These are phyloP conservation scores for Pichia scutulata DNA, from an alignment of 805 yeast species.

Conservation along the genomic window DNA sequence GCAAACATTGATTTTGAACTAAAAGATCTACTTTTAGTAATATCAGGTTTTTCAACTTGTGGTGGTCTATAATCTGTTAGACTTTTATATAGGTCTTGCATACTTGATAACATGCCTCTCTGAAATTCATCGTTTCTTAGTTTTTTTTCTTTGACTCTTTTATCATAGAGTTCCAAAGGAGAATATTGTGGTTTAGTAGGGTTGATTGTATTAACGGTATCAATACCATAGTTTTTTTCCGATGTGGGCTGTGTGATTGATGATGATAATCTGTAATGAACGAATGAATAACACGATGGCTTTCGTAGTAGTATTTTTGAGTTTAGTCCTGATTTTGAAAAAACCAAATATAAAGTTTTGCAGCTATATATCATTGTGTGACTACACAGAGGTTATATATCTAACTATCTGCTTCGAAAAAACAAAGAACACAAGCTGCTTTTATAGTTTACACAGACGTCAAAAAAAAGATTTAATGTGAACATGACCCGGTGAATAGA, in stretches of 20 bases:
- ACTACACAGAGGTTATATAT: background rate
- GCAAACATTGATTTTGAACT: conserved; percentile 21
- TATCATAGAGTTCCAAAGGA: conserved; percentile 26
- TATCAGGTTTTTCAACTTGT: conserved; percentile 42
- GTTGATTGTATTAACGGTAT: background rate
- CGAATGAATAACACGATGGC: background rate
- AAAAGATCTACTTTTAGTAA: conserved; percentile 17
- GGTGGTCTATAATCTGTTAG: conserved; percentile 58
- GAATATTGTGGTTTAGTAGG: conserved; percentile 9
- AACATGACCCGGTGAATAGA: background rate
- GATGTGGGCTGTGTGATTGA: background rate
- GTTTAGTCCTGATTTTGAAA: background rate
- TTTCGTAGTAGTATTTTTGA: background rate
- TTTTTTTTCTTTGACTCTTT: conserved; percentile 30
- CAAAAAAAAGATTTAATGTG: background rate
- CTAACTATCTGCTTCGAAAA: background rate
- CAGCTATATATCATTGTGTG: background rate
- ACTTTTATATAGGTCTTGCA: conserved; percentile 51
- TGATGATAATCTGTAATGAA: background rate
- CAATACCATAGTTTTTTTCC: background rate
- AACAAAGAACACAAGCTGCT: background rate
- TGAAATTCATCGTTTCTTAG: conserved; percentile 75
- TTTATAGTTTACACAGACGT: background rate
- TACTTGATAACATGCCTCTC: conserved; percentile 55
- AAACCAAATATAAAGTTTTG: background rate